These are phyloP conservation scores for Aaosphaeria arxii DNA, from an alignment of 2,329 filamentous ascomycete species.

Conservation along the genomic window DNA sequence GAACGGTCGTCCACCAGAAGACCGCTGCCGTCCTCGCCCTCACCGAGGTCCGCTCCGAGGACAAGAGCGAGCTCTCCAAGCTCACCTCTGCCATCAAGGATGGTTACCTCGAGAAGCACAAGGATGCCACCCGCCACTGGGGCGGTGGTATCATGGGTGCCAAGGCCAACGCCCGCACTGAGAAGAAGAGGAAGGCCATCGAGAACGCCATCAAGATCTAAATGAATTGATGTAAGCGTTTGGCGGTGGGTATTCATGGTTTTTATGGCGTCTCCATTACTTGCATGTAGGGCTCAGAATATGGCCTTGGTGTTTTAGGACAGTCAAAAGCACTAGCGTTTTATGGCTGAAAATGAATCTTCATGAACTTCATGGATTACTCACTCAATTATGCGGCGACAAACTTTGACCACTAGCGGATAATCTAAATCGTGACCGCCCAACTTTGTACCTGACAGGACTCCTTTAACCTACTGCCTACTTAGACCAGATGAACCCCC, in stretches of 20 bases:
- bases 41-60: slow-evolving; percentile 95
- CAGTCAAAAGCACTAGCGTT: slow-evolving; percentile 34
- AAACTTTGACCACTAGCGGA: slow-evolving; percentile 1
- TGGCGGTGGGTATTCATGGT: slow-evolving; percentile 20
- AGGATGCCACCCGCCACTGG: slow-evolving; percentile 90
- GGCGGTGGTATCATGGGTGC: slow-evolving; percentile 99
- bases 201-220: slow-evolving; percentile 99
- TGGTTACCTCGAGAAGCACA: slow-evolving; percentile 93
- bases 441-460: no score
- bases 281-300: slow-evolving; percentile 37
- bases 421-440: not conserved
- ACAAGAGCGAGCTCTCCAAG: slow-evolving; percentile 98
- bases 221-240: slow-evolving; percentile 32
- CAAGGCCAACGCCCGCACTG: slow-evolving; percentile 76
- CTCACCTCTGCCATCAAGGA: slow-evolving; percentile 96
- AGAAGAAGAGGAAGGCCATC: slow-evolving; percentile 92
- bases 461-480: no score
- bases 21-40: slow-evolving; percentile 93
- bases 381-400: slow-evolving; percentile 5
- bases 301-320: slow-evolving; percentile 39
- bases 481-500: no score
- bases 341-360: slow-evolving; percentile 30
- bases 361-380: slow-evolving; percentile 26
- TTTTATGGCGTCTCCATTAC: slow-evolving; percentile 39
- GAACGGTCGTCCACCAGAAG: slow-evolving; percentile 99